Percentiles rank a stretch among this genome's conserved stretches.
Evolutionary conservation across 768 basidiomycete genomes (phyloP).

Genomic region (Boletus sp.): DNA sequence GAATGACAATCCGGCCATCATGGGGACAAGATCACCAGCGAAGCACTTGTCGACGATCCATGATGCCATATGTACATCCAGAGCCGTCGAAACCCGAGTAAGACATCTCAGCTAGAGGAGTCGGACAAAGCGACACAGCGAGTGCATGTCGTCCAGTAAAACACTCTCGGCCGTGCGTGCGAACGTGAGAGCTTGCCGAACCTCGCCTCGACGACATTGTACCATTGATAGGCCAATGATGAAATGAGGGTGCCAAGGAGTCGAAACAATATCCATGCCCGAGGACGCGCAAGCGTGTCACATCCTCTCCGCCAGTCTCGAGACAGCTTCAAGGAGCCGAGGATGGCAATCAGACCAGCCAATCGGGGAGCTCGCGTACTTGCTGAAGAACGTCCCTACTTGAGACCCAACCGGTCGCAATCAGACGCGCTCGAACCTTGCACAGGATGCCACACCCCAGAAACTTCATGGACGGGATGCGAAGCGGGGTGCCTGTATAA

Average conservation of each 20-base stretch:
- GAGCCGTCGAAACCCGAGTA: neutral
- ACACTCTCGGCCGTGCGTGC: neutral
- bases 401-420: neutral
- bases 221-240: neutral
- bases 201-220: neutral
- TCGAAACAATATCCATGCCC: constrained; percentile 1
- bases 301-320: neutral
- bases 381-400: constrained; percentile 1
- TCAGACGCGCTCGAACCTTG: neutral
- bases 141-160: neutral
- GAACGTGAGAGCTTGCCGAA: too few species aligned
- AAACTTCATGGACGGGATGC: neutral
- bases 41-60: constrained; percentile 3
- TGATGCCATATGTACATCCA: constrained; percentile 1
- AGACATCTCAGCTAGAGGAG: neutral
- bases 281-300: neutral
- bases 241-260: neutral
- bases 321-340: neutral
- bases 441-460: neutral
- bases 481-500: neutral
- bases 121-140: too few species aligned
- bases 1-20: constrained; percentile 1
- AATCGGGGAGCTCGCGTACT: neutral
- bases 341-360: neutral
- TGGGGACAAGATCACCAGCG: neutral